phyloP scores from a whole-genome alignment of 352 stramenopile genomes.

The Phytophthora ramorum region DNA sequence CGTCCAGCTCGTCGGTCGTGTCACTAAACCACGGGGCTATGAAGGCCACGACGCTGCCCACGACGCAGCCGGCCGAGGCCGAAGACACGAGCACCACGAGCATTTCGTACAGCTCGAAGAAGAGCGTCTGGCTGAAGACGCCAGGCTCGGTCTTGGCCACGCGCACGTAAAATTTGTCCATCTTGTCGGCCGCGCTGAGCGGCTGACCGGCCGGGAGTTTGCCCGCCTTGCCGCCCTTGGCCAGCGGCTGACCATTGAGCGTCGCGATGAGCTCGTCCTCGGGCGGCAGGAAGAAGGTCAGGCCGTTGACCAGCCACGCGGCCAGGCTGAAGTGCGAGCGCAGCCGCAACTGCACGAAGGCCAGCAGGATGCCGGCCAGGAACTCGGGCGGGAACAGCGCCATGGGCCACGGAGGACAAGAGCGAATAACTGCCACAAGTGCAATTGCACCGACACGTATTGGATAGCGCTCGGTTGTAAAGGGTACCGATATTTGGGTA shows the following conservation, averaged over 20 bases:
- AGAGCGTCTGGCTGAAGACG: slow-evolving; percentile 77
- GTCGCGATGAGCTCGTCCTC: slow-evolving; percentile 74
- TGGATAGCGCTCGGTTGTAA: neutral
- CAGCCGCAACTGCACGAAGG: slow-evolving; percentile 77
- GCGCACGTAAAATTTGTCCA: slow-evolving; percentile 78
- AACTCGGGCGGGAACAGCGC: slow-evolving; percentile 81
- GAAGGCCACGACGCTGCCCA: slow-evolving; percentile 56
- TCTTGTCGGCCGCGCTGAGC: slow-evolving; percentile 66
- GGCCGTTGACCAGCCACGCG: slow-evolving; percentile 59
- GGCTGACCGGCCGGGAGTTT: slow-evolving; percentile 27
- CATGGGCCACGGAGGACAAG: slow-evolving; percentile 46
- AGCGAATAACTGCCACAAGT: neutral
- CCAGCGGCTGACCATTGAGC: slow-evolving; percentile 60
- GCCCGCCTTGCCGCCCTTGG: slow-evolving; percentile 22
- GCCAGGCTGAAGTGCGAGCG: slow-evolving; percentile 66
- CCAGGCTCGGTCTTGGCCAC: slow-evolving; percentile 69
- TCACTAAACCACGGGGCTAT: slow-evolving; percentile 25
- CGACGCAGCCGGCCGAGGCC: slow-evolving; percentile 49
- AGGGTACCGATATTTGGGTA: too few species aligned
- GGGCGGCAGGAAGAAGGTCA: slow-evolving; percentile 81
- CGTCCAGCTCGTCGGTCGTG: slow-evolving; percentile 4
- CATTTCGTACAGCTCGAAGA: slow-evolving; percentile 88
- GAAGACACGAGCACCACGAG: slow-evolving; percentile 75
- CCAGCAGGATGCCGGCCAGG: slow-evolving; percentile 69
- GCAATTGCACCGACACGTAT: too few species aligned